phyloP scores from a whole-genome alignment of 2,329 filamentous ascomycete species.

The Cladosporium sp. region DNA sequence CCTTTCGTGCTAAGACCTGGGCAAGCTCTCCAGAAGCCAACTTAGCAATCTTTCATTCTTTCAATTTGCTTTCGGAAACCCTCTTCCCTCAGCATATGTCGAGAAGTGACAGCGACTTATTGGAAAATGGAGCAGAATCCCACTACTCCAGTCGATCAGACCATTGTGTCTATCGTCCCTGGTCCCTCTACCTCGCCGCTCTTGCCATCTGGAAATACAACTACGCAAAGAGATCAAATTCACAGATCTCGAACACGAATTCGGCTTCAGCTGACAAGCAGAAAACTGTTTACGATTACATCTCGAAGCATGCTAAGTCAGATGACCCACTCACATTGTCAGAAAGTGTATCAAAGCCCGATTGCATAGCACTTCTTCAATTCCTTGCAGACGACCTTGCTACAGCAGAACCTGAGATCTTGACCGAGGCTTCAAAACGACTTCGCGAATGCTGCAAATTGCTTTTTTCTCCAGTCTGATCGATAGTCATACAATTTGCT shows the following conservation, averaged over 20 bases:
- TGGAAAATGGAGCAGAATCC: constrained; percentile 29
- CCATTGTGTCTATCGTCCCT: constrained; percentile 79
- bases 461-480: constrained; percentile 27
- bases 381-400: constrained; percentile 76
- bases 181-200: constrained; percentile 87
- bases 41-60: constrained; percentile 84
- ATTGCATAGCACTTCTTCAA: constrained; percentile 73
- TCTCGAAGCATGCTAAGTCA: neutral
- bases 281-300: neutral
- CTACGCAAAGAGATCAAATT: constrained; percentile 51
- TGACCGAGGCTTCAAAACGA: constrained; percentile 77
- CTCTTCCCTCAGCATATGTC: constrained; percentile 51
- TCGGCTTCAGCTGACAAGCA: neutral
- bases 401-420: constrained; percentile 79
- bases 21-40: constrained; percentile 78
- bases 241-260: too few relatives aligned
- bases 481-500: neutral
- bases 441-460: constrained; percentile 73
- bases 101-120: neutral
- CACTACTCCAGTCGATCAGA: constrained; percentile 80
- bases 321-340: neutral
- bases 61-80: constrained; percentile 79
- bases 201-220: constrained; percentile 93
- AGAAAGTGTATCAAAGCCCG: constrained; percentile 61
- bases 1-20: constrained; percentile 82